Evolutionary conservation across 129 eudicot genomes (phyloP).

Genomic region (Dittrichia graveolens): DNA sequence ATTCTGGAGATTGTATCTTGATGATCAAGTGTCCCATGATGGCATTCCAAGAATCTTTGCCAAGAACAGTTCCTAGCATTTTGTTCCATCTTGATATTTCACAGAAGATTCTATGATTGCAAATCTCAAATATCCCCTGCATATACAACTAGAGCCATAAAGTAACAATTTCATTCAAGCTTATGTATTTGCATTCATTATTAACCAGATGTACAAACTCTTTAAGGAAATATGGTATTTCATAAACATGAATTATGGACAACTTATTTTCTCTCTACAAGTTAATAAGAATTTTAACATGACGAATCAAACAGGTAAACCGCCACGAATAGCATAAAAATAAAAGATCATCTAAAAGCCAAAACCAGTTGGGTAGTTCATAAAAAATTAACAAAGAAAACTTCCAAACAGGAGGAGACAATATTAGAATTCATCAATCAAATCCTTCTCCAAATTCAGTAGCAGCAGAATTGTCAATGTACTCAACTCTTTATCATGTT

Average conservation of each 20-base stretch:
- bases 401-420: background rate
- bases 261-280: background rate
- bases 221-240: background rate
- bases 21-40: background rate
- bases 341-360: too few relatives aligned
- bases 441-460: background rate
- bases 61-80: background rate
- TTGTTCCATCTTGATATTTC: background rate
- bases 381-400: background rate
- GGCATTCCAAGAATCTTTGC: slow-evolving; percentile 1
- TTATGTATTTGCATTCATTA: background rate
- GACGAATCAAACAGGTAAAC: background rate
- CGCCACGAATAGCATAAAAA: background rate
- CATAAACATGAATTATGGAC: background rate
- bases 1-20: slow-evolving; percentile 4
- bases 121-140: background rate
- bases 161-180: background rate
- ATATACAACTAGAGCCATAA: background rate
- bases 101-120: background rate
- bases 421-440: background rate
- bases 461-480: background rate
- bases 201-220: background rate
- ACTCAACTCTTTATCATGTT: background rate
- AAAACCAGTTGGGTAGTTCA: background rate
- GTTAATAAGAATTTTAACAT: too few relatives aligned